Conservation (phyloP, 2,329 filamentous ascomycete genomes). For the Diaporthe humulicola region DNA sequence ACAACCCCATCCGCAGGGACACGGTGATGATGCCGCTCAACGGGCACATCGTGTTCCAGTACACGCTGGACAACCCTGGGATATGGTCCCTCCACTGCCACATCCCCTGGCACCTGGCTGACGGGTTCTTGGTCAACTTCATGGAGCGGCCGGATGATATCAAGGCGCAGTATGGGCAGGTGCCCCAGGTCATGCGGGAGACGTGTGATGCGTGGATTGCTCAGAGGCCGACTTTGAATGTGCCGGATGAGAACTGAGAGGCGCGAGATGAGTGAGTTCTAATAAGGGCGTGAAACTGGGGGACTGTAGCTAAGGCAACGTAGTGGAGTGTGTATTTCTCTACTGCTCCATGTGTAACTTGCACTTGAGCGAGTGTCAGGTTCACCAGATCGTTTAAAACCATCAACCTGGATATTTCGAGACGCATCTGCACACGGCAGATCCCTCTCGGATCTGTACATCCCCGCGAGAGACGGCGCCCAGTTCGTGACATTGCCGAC, state of each 20-base stretch:
- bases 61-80: background rate
- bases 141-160: constrained; percentile 14
- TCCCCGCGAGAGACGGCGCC: background rate
- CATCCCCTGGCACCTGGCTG: background rate
- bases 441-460: background rate
- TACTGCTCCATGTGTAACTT: background rate
- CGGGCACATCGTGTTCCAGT: background rate
- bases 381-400: background rate
- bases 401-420: background rate
- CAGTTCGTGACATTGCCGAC: background rate
- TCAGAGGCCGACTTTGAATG: background rate
- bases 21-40: constrained; percentile 9
- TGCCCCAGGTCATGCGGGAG: background rate
- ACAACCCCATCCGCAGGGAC: background rate
- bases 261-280: background rate
- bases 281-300: too few species aligned
- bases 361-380: background rate
- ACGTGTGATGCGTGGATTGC: background rate
- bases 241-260: background rate
- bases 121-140: background rate
- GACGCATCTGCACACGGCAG: background rate
- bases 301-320: background rate
- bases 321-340: background rate
- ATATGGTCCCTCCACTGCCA: background rate
- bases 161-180: background rate